Base-by-base conservation (phyloP, 2,329 filamentous ascomycete species). In the Talaromyces sp. region DNA sequence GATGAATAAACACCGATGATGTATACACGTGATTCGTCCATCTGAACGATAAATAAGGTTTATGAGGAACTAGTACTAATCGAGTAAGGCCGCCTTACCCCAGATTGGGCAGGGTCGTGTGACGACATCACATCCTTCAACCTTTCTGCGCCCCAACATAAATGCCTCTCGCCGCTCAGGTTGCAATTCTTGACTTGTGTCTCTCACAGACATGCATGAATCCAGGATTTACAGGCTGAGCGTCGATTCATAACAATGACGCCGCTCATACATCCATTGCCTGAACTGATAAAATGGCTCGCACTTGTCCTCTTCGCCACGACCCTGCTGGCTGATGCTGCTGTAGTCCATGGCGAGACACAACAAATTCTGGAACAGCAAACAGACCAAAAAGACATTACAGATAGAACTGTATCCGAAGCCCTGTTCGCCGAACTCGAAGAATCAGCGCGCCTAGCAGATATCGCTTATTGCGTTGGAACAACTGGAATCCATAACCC, bases 391-490 rank as follows among this genome's bases (percentile, higher is more conserved):
- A n/a, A 47, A 10, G 25, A 61, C 4, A 5, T n/a, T 2, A 38
- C 45, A 4, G 31, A 25, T 59, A 63, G 27, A 54, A 62, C 6
- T 67, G 75, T 95, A 64, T 88, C 90, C 4, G 73, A 79, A 31
- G 73, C 82, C 27, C 84, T 97, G 67, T 98, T 96, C 79, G 81
- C 86, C 66, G 89, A 91, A 19, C 87, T 99, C 15, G 93, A 97
- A 78, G 91, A 96, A 72, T 83, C 94, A 64, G 88, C 94, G n/a
- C 89, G 93, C 63, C 85, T 98, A 29, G 94, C 97, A 68, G 95
- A 99, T 76, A 95, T 98, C 67, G 84, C 92, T 58, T 98, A 98
- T 79, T 99, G 95, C 77, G 91, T 98, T 66, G 93, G 93, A 68
- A 89, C 86, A 5, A 89, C 91, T 0, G 95, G 94, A 45, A 89